Evolutionary conservation across 176 grass and related monocot species (phyloP).

Genomic region (Melocanna baccifera): DNA sequence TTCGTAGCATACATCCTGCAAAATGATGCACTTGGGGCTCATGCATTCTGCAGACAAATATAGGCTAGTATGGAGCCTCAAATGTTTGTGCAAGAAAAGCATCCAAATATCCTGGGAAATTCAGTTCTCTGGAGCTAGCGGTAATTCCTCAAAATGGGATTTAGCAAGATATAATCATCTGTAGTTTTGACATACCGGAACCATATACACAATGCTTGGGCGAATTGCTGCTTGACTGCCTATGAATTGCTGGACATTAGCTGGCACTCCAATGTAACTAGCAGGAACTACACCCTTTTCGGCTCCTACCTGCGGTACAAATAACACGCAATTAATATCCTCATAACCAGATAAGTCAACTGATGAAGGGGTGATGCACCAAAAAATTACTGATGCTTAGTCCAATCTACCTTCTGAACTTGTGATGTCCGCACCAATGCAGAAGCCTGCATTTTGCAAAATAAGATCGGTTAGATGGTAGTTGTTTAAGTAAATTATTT

Average conservation of each 20-base stretch:
- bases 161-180: constrained; percentile 1
- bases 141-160: not conserved
- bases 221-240: constrained; percentile 56
- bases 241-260: constrained; percentile 64
- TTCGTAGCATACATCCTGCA: not conserved
- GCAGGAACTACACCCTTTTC: constrained; percentile 44
- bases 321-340: constrained; percentile 29
- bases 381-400: constrained; percentile 32
- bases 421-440: constrained; percentile 40
- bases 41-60: not conserved
- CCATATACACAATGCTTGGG: constrained; percentile 98
- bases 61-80: not conserved
- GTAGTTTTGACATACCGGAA: constrained; percentile 64
- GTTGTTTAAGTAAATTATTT: constrained; percentile 27
- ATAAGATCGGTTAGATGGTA: constrained; percentile 23
- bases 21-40: not conserved
- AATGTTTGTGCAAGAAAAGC: constrained; percentile 18
- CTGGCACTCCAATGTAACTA: constrained; percentile 56
- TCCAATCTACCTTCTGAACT: constrained; percentile 49
- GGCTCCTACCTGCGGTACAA: constrained; percentile 51
- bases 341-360: not conserved
- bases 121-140: not conserved
- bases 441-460: constrained; percentile 47
- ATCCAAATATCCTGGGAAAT: constrained; percentile 22
- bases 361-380: constrained; percentile 21